Evolutionary conservation across 345 rosid genomes (phyloP).

Genomic region (Litchi chinensis): DNA sequence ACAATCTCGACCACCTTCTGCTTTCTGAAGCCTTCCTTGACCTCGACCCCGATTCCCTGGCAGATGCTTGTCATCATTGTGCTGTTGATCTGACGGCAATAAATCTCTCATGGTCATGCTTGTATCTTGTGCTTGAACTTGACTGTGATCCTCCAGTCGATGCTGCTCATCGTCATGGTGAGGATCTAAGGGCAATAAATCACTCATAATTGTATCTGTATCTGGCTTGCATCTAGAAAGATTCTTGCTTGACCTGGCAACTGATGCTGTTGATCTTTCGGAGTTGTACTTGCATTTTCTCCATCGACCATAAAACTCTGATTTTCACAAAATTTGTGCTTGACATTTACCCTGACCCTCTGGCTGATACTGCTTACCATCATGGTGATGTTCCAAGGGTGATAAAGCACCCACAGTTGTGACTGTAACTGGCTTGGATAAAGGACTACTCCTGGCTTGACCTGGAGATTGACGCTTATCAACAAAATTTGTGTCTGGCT

Average conservation of each 20-base stretch:
- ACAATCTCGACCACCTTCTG: neutral
- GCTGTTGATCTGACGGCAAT: neutral
- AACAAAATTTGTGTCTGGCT: neutral
- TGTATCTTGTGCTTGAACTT: constrained; percentile 2
- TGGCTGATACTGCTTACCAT: neutral
- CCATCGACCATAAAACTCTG: neutral
- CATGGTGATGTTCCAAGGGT: neutral
- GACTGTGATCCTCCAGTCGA: neutral
- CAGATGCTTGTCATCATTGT: neutral
- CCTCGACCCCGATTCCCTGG: neutral
- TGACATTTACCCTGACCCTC: neutral
- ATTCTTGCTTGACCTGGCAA: neutral
- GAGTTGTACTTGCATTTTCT: constrained; percentile 1
- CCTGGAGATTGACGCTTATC: neutral
- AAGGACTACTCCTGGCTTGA: neutral
- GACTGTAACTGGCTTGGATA: neutral
- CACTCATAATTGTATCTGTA: neutral
- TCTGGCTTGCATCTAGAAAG: neutral
- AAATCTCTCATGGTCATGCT: neutral
- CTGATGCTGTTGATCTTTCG: neutral
- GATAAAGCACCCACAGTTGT: neutral
- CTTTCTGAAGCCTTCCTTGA: constrained; percentile 5
- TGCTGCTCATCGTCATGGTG: neutral
- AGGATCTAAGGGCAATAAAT: neutral
- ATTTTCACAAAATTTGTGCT: neutral